These are phyloP conservation scores for Ceratobasidium sp. DNA, from an alignment of 1,284 basidiomycete genomes.

Conservation along the genomic window DNA sequence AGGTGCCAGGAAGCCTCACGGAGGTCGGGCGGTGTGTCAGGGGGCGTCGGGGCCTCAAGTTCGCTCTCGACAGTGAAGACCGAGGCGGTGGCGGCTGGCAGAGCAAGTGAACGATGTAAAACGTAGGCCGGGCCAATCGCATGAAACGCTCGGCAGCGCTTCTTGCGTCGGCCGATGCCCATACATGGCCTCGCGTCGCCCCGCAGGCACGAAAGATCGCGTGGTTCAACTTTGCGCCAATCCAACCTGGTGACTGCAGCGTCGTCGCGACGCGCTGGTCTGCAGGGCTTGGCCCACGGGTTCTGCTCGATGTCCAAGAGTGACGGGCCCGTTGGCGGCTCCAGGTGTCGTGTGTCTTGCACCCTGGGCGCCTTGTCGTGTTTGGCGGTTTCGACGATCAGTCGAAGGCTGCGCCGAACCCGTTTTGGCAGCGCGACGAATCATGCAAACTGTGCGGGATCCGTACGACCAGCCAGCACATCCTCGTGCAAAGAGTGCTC, in stretches of 20 bases:
- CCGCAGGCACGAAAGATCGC: neutral
- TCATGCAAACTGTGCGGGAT: neutral
- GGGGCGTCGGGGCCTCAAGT: too few species aligned
- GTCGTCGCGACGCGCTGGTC: neutral
- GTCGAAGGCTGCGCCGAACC: neutral
- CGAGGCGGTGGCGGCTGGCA: too few species aligned
- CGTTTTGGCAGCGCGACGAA: constrained; percentile 9
- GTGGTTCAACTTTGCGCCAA: too few species aligned
- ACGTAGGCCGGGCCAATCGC: too few species aligned
- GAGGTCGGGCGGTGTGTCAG: too few species aligned
- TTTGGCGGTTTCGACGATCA: neutral
- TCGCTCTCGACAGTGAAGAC: too few species aligned
- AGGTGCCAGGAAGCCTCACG: too few species aligned
- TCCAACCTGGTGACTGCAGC: too few species aligned
- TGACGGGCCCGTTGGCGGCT: too few species aligned
- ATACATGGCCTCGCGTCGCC: neutral
- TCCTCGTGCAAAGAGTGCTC: neutral
- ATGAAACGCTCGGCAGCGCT: too few species aligned
- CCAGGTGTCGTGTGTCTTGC: neutral
- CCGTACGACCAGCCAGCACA: neutral
- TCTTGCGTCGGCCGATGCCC: neutral
- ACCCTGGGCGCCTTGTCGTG: neutral
- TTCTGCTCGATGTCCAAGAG: too few species aligned
- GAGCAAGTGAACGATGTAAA: too few species aligned
- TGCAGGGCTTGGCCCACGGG: neutral